Conservation (phyloP, 371 early-diverging fungal species). For the Aphelidium insulamus region DNA sequence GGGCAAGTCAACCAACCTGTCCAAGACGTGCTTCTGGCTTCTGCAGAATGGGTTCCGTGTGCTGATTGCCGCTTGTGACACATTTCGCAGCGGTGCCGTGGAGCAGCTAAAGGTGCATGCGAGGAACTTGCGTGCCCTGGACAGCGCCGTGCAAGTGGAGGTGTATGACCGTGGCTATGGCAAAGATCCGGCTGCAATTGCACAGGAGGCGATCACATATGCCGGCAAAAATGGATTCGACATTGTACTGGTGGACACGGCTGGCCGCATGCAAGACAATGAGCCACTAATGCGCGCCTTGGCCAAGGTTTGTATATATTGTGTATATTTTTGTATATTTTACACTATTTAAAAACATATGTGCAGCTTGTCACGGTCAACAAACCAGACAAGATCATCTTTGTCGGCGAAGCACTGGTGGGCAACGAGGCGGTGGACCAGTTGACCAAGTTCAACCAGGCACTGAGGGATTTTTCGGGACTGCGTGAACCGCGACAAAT, state of each 20-base stretch:
- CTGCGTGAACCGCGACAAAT: constrained; percentile 62
- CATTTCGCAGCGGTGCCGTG: constrained; percentile 97
- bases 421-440: constrained; percentile 97
- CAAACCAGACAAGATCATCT: constrained; percentile 91
- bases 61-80: constrained; percentile 97
- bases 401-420: constrained; percentile 98
- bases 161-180: constrained; percentile 96
- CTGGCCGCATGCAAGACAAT: constrained; percentile 99
- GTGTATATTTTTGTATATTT: not conserved
- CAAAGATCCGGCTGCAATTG: constrained; percentile 94
- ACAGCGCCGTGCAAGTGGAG: constrained; percentile 52
- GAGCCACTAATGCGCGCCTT: constrained; percentile 93
- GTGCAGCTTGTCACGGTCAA: constrained; percentile 66
- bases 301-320: constrained; percentile 34
- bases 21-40: constrained; percentile 95
- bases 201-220: constrained; percentile 84
- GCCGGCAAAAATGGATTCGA: constrained; percentile 55
- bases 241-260: constrained; percentile 97
- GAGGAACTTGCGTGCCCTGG: constrained; percentile 57
- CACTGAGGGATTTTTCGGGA: constrained; percentile 69
- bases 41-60: constrained; percentile 78
- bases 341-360: not conserved
- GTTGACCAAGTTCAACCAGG: constrained; percentile 92
- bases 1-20: constrained; percentile 91
- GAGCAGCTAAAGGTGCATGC: constrained; percentile 93